Percentiles rank a stretch among this genome's conserved stretches.
Evolutionary conservation across 441 rosid species (phyloP).

Genomic region (Pelargonium exstipulatum): DNA sequence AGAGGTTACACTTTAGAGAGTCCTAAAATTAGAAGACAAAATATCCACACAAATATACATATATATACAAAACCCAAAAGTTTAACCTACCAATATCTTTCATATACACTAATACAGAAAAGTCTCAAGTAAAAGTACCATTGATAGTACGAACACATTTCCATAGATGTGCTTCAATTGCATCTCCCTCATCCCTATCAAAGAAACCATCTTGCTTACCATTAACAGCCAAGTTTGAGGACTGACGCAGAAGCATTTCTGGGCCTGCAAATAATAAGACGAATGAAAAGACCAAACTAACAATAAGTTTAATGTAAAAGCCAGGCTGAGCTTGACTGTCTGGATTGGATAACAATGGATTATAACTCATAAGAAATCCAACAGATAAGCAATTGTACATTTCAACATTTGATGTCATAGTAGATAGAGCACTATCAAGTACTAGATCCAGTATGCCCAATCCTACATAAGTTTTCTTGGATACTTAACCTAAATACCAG

Average conservation of each 20-base stretch:
- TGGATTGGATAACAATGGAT: no score
- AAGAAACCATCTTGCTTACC: conserved; percentile 39
- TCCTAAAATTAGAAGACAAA: neutral
- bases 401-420: no score
- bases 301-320: neutral
- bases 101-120: neutral
- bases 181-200: conserved; percentile 80
- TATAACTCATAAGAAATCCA: no score
- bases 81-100: neutral
- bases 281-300: neutral
- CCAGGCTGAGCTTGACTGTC: no score
- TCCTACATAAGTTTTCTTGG: no score
- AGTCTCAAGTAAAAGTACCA: conserved; percentile 37
- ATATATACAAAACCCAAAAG: neutral
- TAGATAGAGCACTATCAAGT: no score
- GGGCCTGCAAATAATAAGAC: conserved; percentile 47
- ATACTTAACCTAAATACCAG: no score
- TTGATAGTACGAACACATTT: conserved; percentile 85
- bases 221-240: conserved; percentile 46
- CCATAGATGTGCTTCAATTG: conserved; percentile 87
- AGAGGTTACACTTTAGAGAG: neutral
- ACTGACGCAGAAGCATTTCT: conserved; percentile 70
- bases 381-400: no score
- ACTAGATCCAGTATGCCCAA: no score
- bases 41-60: no score